phyloP scores from a whole-genome alignment of 179 eudicot species.

The Beta lomatogona region DNA sequence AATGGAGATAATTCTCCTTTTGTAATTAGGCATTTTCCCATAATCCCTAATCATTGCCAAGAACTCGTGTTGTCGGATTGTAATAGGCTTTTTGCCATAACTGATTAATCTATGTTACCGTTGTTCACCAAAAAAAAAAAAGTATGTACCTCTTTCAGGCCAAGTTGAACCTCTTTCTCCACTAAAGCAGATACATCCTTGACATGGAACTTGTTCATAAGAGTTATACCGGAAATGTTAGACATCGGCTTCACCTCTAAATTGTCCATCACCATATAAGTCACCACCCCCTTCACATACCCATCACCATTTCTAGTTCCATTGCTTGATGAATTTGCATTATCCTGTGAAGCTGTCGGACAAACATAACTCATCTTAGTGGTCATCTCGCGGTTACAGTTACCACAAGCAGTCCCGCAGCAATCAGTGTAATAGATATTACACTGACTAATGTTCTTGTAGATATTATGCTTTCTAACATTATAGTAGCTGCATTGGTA shows the following conservation, averaged over 20 bases:
- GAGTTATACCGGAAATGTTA: constrained; percentile 32
- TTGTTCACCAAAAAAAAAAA: no score
- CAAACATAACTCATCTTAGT: background rate
- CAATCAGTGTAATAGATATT: background rate
- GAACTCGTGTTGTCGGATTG: no score
- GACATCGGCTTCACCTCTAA: constrained; percentile 42
- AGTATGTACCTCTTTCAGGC: no score
- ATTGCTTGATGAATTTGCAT: background rate
- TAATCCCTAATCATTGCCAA: no score
- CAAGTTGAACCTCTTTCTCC: no score
- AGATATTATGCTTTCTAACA: no score
- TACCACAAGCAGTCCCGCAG: background rate
- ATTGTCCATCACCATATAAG: constrained; percentile 44
- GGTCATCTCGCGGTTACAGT: background rate
- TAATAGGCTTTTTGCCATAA: no score
- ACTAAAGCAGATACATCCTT: no score
- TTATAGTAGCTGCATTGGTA: background rate
- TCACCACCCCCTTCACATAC: constrained; percentile 42
- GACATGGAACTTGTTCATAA: constrained; percentile 12
- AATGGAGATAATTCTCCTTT: no score
- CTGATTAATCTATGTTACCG: no score
- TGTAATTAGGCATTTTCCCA: no score
- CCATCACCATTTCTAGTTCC: background rate
- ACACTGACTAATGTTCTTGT: no score
- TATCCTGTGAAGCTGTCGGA: background rate